A percentile compares a stretch with the other conserved stretches of the same genome.
Evolutionary conservation across 2,329 filamentous ascomycete genomes (phyloP).

Genomic region (Colletotrichum endophyticum): DNA sequence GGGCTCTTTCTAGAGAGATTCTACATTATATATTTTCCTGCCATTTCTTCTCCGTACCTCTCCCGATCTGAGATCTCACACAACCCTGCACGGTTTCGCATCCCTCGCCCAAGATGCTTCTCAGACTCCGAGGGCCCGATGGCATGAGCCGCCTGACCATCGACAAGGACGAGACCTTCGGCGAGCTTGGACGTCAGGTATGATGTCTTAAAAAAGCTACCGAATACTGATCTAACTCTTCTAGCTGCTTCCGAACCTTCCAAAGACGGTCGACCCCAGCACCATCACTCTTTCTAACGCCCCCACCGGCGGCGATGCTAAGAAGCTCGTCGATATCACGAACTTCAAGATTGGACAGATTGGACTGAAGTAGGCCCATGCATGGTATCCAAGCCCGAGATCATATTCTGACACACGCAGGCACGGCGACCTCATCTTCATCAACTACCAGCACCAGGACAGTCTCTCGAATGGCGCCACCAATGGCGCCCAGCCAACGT

Average conservation of each 20-base stretch:
- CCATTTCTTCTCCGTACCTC: not conserved
- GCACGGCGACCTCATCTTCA: constrained; percentile 90
- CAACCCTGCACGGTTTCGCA: not conserved
- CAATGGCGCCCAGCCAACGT: constrained; percentile 39
- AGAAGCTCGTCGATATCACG: constrained; percentile 62
- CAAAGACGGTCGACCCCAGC: constrained; percentile 63
- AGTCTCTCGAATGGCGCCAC: constrained; percentile 40
- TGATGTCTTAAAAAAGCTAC: not conserved
- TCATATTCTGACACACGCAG: constrained; percentile 48
- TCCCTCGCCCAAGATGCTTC: constrained; percentile 64
- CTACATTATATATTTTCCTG: not conserved
- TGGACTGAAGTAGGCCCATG: constrained; percentile 57
- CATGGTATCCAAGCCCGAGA: not conserved
- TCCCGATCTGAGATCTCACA: not conserved
- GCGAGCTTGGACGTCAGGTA: constrained; percentile 61
- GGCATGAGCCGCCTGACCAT: constrained; percentile 89
- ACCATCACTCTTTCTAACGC: constrained; percentile 68
- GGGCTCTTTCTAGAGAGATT: not conserved
- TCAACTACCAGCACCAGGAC: constrained; percentile 74
- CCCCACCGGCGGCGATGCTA: constrained; percentile 62
- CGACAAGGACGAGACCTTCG: constrained; percentile 76
- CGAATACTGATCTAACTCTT: constrained; percentile 19
- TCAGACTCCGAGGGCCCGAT: constrained; percentile 88
- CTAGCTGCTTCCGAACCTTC: constrained; percentile 64
- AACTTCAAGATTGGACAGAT: constrained; percentile 62